Conservation (phyloP, 805 yeast species). For the Torulaspora gathmanii region DNA sequence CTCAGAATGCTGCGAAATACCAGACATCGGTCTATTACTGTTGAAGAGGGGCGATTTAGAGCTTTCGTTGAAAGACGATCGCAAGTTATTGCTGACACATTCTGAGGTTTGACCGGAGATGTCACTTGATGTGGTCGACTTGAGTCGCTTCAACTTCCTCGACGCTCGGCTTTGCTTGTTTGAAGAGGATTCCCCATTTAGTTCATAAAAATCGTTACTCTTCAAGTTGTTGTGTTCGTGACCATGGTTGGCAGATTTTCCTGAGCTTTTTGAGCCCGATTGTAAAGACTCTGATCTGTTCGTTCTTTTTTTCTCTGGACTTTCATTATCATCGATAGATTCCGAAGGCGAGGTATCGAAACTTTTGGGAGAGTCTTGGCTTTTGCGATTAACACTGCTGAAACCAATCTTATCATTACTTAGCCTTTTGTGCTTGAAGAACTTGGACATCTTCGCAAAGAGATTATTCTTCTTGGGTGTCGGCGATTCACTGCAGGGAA, state of each 20-base stretch:
- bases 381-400: slow-evolving; percentile 4
- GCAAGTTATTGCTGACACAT: slow-evolving; percentile 11
- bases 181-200: not conserved
- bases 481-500: slow-evolving; percentile 1
- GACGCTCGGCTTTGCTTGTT: slow-evolving; percentile 5
- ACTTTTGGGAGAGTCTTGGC: slow-evolving; percentile 9
- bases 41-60: slow-evolving; percentile 14
- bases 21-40: slow-evolving; percentile 46
- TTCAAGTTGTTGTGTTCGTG: slow-evolving; percentile 2
- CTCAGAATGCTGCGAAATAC: slow-evolving; percentile 47
- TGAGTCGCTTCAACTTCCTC: slow-evolving; percentile 23
- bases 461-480: slow-evolving; percentile 28
- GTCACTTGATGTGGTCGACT: slow-evolving; percentile 28
- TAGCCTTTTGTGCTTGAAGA: slow-evolving; percentile 30
- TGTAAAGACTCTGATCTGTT: slow-evolving; percentile 15
- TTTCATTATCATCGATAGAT: slow-evolving; percentile 4
- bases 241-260: slow-evolving; percentile 9
- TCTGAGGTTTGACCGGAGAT: slow-evolving; percentile 34
- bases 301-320: slow-evolving; percentile 11
- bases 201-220: not conserved
- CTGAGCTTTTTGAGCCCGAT: slow-evolving; percentile 7
- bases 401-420: slow-evolving; percentile 3
- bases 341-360: slow-evolving; percentile 5
- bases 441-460: slow-evolving; percentile 33
- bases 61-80: slow-evolving; percentile 14